Base-by-base conservation (phyloP, 2,329 filamentous ascomycete genomes). In the Alternaria alternata region DNA sequence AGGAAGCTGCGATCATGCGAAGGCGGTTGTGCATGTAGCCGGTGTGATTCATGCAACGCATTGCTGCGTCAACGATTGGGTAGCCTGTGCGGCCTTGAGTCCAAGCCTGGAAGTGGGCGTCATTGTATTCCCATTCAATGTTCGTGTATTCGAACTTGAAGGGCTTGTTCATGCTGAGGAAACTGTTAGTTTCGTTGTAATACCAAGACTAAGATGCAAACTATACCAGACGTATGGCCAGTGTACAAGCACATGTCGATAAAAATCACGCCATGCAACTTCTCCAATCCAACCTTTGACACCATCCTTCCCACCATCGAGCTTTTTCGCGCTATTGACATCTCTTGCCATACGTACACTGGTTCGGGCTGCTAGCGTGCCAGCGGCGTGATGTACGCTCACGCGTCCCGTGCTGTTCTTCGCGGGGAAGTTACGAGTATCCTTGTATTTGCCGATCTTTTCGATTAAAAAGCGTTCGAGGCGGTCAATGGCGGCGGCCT, bases 71-170 rank as follows among this genome's bases (percentile, higher is more conserved):
- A 16, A 85, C 77, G 57, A 84, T 30, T 74, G 83, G 57, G 80
- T 75, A 70, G 79, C 83, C 82, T 78, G 83, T 65, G 60, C 72
- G 51, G 65, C 82, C 69, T 79, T 81, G 7, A 70, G 81, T 87
- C 49, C 94, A 97, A 3, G 88, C 88, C 1, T 83, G 69, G 79
- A 97, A 95, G 74, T 82, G 57, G 62, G 68, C 51, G 76, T 73
- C 34, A 71, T 78, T 60, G 79, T 81, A 69, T 52, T 93, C 91
- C 93, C 93, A 97, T 51, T 86, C 80, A 48, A 97, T 89, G 68
- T 94, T 89, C 44, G 91, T 88, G 78, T 93, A 95, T 70, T 94
- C 91, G 36, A 90, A 91, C 72, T 97, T 96, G 83, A 91, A 91
- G 2, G 89, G 88, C 67, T 91, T 91, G 77, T 88, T 87, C 89